Evolutionary conservation across 306 rosid species (phyloP), one percentile per base, ranked within the genome.

Genomic region (Castanea sativa): DNA sequence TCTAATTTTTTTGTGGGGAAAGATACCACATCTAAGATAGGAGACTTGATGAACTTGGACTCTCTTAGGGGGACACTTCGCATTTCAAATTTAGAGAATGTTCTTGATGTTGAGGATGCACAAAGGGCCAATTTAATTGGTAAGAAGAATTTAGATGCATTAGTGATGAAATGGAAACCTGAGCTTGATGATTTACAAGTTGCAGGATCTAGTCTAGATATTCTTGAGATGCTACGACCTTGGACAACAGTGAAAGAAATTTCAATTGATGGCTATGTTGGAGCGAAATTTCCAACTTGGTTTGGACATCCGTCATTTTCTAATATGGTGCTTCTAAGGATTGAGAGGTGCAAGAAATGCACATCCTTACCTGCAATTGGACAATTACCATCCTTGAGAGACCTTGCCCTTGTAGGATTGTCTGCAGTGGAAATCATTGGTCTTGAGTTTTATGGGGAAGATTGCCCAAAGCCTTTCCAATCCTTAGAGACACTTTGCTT

Each of bases 171-270:
- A 51, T 71, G 74, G 75, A 45, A 56, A 14, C 0, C 4, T 1
- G 0, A 18, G 18, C 19, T 2, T 45, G 52, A 45, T 45, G 2
- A 7, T n/a, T n/a, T n/a, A n/a, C n/a, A n/a, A n/a, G n/a, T n/a
- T n/a, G n/a, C n/a, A 10, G 41, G 2, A 15, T 18, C 14, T 1
- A 2, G 3, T 2, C 0, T 6, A 0, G 69, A 0, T 10, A n/a
- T 77, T 21, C 56, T 77, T 69, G 18, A 16, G 3, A 15, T 5
- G 57, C 51, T 77, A 69, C 20, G 0, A 8, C 81, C 81, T 20
- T 10, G 11, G 1, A 16, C 18, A 1, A 51, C 6, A 0, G 2
- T 77, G 4, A 25, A 77, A 57, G 16, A 49, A 20, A 30, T 64
- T n/a, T 23, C 14, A 5, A 18, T 77, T 41, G 1, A 0, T 0